A percentile compares a stretch with the other conserved stretches of the same genome.
These are phyloP conservation scores for Monosporascus sp. DNA, from an alignment of 2,329 filamentous ascomycete species.

Conservation along the genomic window DNA sequence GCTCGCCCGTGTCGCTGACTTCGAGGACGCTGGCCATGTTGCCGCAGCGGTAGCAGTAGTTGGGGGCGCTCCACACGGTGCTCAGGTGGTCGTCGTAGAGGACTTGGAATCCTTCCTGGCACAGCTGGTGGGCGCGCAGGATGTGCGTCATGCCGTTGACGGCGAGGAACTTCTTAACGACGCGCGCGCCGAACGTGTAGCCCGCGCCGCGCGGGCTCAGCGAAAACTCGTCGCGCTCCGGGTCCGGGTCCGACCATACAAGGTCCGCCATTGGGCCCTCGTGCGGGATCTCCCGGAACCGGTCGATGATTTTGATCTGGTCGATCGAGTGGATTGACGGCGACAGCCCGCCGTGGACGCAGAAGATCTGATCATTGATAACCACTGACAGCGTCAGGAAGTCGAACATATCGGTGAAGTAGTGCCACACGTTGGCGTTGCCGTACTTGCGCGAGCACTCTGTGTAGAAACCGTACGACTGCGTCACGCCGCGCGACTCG, in stretches of 20 bases:
- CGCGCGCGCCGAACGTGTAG: slow-evolving; percentile 95
- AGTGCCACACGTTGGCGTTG: slow-evolving; percentile 98
- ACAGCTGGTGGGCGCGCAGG: slow-evolving; percentile 93
- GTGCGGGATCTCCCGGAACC: slow-evolving; percentile 96
- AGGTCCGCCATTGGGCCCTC: slow-evolving; percentile 99
- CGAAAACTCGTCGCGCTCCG: slow-evolving; percentile 95
- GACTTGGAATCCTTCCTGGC: slow-evolving; percentile 96
- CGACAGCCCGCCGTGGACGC: slow-evolving; percentile 86
- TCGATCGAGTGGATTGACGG: slow-evolving; percentile 96
- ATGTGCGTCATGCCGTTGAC: slow-evolving; percentile 99
- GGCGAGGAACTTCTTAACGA: slow-evolving; percentile 95
- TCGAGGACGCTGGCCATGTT: slow-evolving; percentile 97
- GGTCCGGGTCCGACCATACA: slow-evolving; percentile 96
- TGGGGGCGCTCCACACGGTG: slow-evolving; percentile 97
- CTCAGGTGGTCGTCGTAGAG: slow-evolving; percentile 91
- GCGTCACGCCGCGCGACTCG: slow-evolving; percentile 93
- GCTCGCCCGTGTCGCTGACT: slow-evolving; percentile 86
- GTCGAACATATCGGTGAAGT: slow-evolving; percentile 99
- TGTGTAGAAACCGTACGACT: slow-evolving; percentile 98
- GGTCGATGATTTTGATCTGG: slow-evolving; percentile 99
- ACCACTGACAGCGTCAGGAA: slow-evolving; percentile 95
- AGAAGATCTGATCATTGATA: slow-evolving; percentile 98
- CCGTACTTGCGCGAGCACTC: slow-evolving; percentile 98
- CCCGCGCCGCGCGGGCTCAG: slow-evolving; percentile 89
- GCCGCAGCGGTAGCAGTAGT: slow-evolving; percentile 91